Conservation (phyloP, 495 filamentous ascomycete genomes). For the Xylaria sp. region DNA sequence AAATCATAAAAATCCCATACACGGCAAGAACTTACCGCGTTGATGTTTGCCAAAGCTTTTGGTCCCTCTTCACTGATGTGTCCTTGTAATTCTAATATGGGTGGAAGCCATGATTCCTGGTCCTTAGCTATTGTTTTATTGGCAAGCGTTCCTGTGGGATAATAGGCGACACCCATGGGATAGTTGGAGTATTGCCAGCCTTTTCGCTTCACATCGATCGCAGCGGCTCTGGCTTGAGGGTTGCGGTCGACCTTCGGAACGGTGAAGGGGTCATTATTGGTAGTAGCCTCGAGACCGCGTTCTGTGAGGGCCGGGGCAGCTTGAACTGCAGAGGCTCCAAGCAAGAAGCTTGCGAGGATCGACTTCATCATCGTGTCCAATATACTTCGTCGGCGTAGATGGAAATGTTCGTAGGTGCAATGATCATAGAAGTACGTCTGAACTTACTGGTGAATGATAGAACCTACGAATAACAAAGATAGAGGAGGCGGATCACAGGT, state of each 20-base stretch:
- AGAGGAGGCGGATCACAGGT: background rate
- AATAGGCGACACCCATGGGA: slow-evolving; percentile 23
- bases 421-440: background rate
- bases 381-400: background rate
- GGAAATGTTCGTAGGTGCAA: background rate
- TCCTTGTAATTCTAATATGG: background rate
- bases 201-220: slow-evolving; percentile 20
- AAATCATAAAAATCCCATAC: background rate
- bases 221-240: slow-evolving; percentile 14
- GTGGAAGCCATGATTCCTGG: slow-evolving; percentile 16
- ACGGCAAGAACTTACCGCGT: slow-evolving; percentile 1
- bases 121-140: slow-evolving; percentile 23
- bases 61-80: slow-evolving; percentile 1
- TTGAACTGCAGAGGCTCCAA: slow-evolving; percentile 21
- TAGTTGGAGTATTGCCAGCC: slow-evolving; percentile 24
- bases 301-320: slow-evolving; percentile 23
- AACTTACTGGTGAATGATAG: background rate
- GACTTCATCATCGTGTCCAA: slow-evolving; percentile 14
- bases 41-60: slow-evolving; percentile 12
- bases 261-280: slow-evolving; percentile 11
- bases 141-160: slow-evolving; percentile 17
- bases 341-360: slow-evolving; percentile 14
- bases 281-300: background rate
- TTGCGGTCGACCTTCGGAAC: slow-evolving; percentile 15
- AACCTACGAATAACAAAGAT: background rate